Base-by-base conservation (phyloP, 2,329 filamentous ascomycete genomes). In the Colletotrichum spaethianum region DNA sequence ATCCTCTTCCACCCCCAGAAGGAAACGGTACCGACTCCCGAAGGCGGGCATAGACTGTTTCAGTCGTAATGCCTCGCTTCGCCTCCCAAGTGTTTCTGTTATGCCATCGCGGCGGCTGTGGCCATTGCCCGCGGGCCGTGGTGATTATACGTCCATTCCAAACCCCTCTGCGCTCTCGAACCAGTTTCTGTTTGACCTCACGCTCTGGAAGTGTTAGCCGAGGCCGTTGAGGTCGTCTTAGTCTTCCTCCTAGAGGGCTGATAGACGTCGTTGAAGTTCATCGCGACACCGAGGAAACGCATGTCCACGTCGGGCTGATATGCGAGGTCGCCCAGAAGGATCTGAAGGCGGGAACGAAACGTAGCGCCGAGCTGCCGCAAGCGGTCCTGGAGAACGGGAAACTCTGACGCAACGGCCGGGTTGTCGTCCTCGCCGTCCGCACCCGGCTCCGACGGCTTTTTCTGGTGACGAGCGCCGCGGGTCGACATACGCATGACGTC, bases 201-300 rank as follows among this genome's bases (percentile, higher is more conserved):
- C 20, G 38, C 59, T 36, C 67, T 69, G 33, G 70, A 73, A 23
- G 73, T 64, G 18, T 70, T 70, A 14, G 61, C 73, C 1, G 66
- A 73, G 26, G 71, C 66, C n/a, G 50, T 68, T 26, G 63, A 71
- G 14, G 74, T 70, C 7, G 77, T 72, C 81, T 85, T 87, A 70
- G 88, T 83, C 83, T 91, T 91, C 80, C 92, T 89, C 77, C 91
- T 87, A 55, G 92, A 89, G 18, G 94, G 93, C 82, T 94, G 90
- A 82, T 98, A 98, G 33, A 97, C 93, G 80, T 98, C 96, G 82
- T 99, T 99, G 83, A 98, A 99, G 83, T 98, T 99, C 94, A 99
- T 98, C 50, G 96, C 94, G 57, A 98, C 95, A 48, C 94, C 96
- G 75, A 99, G 84, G 86, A 98, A 98, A 66, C 96, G 89, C 91